Conservation (phyloP, 345 rosid genomes). For the Streptanthus diversifolius region DNA sequence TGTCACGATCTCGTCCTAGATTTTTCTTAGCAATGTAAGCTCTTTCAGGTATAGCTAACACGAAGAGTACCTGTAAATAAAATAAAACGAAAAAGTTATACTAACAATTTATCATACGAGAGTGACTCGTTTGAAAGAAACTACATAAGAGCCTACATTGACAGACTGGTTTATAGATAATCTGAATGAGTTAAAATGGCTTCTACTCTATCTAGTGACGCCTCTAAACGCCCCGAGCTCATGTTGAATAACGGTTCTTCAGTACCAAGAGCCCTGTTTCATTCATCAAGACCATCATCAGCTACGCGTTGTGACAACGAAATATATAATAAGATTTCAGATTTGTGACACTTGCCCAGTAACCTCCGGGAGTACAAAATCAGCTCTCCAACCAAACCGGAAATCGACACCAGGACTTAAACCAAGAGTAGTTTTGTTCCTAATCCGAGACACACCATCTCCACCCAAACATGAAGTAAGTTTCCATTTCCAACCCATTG, state of each 20-base stretch:
- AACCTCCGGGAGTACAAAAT: conserved; percentile 79
- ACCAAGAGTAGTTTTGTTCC: conserved; percentile 76
- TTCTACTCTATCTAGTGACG: conserved; percentile 85
- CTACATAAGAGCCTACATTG: not conserved
- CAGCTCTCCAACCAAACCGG: conserved; percentile 90
- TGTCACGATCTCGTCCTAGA: conserved; percentile 2
- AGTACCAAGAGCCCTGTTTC: conserved; percentile 69
- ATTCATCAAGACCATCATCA: conserved; percentile 9
- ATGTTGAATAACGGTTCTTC: conserved; percentile 78
- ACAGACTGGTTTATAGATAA: conserved; percentile 2
- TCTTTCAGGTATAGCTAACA: conserved; percentile 1
- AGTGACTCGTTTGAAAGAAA: conserved; percentile 7
- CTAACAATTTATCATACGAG: not conserved
- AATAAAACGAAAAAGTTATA: not conserved
- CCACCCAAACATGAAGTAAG: conserved; percentile 86
- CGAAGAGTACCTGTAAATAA: conserved; percentile 6
- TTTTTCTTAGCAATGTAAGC: not conserved
- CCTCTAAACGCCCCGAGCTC: conserved; percentile 74
- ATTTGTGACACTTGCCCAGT: conserved; percentile 50
- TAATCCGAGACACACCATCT: conserved; percentile 73
- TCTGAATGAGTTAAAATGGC: conserved; percentile 56
- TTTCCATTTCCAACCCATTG: conserved; percentile 90
- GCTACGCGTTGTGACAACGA: not conserved
- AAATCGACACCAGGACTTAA: conserved; percentile 78
- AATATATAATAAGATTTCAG: not conserved